Evolutionary conservation across 371 early-diverging fungal species (phyloP).

Genomic region (Apophysomyces elegans): DNA sequence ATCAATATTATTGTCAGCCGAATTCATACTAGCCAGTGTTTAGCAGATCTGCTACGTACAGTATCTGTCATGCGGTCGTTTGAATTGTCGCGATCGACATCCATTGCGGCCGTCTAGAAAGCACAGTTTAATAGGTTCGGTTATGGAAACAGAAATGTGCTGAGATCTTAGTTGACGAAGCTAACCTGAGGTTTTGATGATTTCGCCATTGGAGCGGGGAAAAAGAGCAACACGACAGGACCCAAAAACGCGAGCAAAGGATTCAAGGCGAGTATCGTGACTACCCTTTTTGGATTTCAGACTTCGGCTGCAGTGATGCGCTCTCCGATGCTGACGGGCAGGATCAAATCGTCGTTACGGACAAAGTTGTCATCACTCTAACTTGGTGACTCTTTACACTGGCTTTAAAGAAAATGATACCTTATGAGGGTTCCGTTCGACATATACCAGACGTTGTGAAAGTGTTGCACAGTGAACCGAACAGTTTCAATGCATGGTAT

Average conservation of each 20-base stretch:
- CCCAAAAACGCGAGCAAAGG: neutral
- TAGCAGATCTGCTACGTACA: neutral
- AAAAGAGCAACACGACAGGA: slow-evolving; percentile 11
- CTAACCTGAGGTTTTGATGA: slow-evolving; percentile 5
- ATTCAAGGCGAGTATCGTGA: neutral
- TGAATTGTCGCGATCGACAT: slow-evolving; percentile 9
- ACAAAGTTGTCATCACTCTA: too few species aligned
- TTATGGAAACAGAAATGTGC: neutral
- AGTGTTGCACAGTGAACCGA: too few species aligned
- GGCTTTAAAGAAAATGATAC: too few species aligned
- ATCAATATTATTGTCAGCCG: neutral
- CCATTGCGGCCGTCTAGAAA: slow-evolving; percentile 1
- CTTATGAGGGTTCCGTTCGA: too few species aligned
- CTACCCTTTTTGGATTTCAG: neutral
- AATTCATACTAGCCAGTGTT: neutral
- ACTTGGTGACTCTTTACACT: too few species aligned
- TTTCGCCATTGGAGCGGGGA: slow-evolving; percentile 5
- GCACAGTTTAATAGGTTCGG: neutral
- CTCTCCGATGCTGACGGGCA: too few species aligned
- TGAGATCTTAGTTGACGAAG: neutral
- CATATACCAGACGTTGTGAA: too few species aligned
- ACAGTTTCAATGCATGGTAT: too few species aligned
- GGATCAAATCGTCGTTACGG: too few species aligned
- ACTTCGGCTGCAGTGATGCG: too few species aligned
- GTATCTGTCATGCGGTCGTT: neutral